Base-by-base conservation (phyloP, 768 basidiomycete species). In the Lactarius tabidus region DNA sequence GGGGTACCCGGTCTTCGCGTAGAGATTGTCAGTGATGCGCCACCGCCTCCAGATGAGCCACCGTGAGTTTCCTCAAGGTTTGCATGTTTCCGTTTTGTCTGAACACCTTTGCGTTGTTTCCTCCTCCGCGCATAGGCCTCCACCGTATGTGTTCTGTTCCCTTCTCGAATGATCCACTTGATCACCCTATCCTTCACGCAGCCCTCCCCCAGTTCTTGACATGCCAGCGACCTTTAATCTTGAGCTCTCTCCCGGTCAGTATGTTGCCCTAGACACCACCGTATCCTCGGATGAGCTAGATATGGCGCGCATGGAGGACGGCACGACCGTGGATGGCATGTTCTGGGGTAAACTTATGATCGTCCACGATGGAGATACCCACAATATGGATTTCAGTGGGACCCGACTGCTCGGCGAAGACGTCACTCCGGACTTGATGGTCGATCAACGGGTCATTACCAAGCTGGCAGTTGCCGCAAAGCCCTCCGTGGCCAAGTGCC, bases 241-340 rank as follows among this genome's bases (percentile, higher is more conserved):
- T 45, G 92, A 94, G 75, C 83, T 94, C 33, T 75, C 79, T 6
- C 91, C 90, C 0, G 90, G 91, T 18, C 91, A 91, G 75, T 80
- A 84, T 48, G 88, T 94, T 60, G 89, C 86, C 7, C 81, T 94
- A 23, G 92, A 93, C 69, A 90, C 90, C 3, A 88, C 84, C 20
- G 82, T 93, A 38, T 81, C 83, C 59, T 93, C 92, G 3, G 84
- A 83, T 53, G 92, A 93, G 69, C 82, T 93, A 39, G 92, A 94
- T 73, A 93, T 94, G 92, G 89, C 92, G 2, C 84, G 90, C 57
- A 92, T 91, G 88, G 92, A 93, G 68, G 92, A 94, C 70, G 92
- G 91, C 1, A 93, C 90, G 17, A 79, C 85, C 28, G 92, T 94
- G 23, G 92, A 91, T 57, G 92, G 92, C 45, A 78, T 84, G 75